These are phyloP conservation scores for Claviceps maximensis DNA, from an alignment of 2,329 filamentous ascomycete species.

Conservation along the genomic window DNA sequence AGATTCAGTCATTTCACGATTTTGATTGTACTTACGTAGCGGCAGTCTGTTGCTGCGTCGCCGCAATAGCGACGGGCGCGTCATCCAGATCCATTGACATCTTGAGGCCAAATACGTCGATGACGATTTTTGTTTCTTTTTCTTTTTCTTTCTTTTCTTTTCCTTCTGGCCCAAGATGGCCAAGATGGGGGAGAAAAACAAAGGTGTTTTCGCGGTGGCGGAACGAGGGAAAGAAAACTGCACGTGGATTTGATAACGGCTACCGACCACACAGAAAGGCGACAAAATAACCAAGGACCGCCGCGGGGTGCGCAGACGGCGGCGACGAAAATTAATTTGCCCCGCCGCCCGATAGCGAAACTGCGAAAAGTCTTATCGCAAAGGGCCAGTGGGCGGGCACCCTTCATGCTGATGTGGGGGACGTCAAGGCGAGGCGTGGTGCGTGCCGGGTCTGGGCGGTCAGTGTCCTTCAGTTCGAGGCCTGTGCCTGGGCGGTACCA, in stretches of 20 bases:
- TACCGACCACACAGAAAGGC: too few relatives aligned
- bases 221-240: background rate
- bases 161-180: too few relatives aligned
- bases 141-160: background rate
- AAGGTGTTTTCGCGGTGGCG: background rate
- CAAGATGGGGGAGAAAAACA: background rate
- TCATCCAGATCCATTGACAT: conserved; percentile 34
- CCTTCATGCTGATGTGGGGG: too few relatives aligned
- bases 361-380: background rate
- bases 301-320: background rate
- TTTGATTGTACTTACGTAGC: conserved; percentile 25
- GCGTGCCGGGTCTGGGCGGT: too few relatives aligned
- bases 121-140: background rate
- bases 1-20: background rate
- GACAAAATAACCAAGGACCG: background rate
- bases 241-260: background rate
- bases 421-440: too few relatives aligned
- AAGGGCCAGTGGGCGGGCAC: too few relatives aligned
- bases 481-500: too few relatives aligned
- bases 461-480: too few relatives aligned
- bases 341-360: background rate
- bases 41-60: conserved; percentile 18
- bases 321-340: background rate
- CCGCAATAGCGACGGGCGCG: conserved; percentile 25
- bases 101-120: conserved; percentile 5